Conservation (phyloP, 208 protist species). For the Angomonas ambiguus region DNA sequence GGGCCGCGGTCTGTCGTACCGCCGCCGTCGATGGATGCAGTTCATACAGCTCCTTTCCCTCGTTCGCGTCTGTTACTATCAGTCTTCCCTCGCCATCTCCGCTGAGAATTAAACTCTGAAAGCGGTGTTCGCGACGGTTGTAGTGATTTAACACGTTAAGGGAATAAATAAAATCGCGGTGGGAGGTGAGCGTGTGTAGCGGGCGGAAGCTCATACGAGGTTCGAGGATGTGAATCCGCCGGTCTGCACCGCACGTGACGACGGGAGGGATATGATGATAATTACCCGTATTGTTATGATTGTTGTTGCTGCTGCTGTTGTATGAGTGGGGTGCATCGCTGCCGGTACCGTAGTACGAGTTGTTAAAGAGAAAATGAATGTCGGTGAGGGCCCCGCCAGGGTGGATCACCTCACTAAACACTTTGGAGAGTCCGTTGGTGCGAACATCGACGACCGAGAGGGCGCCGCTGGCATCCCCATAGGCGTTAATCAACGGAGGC, state of each 20-base stretch:
- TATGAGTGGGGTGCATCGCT: conserved; percentile 24
- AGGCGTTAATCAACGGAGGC: conserved; percentile 25
- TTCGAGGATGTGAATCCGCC: conserved; percentile 62
- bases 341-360: conserved; percentile 8
- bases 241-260: conserved; percentile 78
- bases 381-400: conserved; percentile 67
- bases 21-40: conserved; percentile 61
- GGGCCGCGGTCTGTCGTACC: conserved; percentile 68
- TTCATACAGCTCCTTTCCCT: conserved; percentile 69
- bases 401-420: conserved; percentile 55
- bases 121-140: conserved; percentile 1
- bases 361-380: conserved; percentile 21
- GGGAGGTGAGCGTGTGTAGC: conserved; percentile 47
- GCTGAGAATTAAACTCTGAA: conserved; percentile 55
- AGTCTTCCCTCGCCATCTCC: conserved; percentile 80
- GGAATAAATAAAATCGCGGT: conserved; percentile 83
- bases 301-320: not conserved
- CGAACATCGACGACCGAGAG: conserved; percentile 68
- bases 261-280: conserved; percentile 14
- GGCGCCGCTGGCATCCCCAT: conserved; percentile 74
- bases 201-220: conserved; percentile 37
- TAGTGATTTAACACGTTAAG: not conserved
- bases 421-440: conserved; percentile 28
- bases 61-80: conserved; percentile 68
- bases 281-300: not conserved